phyloP scores from a whole-genome alignment of 257 asterid genomes.

The Capsicum baccatum region DNA sequence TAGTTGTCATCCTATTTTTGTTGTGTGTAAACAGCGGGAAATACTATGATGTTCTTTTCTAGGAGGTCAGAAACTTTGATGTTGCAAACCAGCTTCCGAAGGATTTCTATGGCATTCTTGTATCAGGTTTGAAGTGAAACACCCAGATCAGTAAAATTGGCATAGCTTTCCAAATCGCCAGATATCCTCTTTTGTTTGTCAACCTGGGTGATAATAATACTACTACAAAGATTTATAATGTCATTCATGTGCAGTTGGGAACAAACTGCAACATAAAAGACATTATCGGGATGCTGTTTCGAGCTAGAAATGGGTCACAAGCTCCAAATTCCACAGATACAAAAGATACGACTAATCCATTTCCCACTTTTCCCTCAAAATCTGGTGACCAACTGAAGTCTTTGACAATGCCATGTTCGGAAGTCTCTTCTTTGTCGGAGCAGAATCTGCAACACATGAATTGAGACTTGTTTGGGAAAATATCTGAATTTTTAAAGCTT shows the following conservation, averaged over 20 bases:
- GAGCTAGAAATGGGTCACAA: conserved; percentile 3
- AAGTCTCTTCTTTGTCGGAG: background rate
- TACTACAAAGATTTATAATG: conserved; percentile 36
- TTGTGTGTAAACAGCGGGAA: conserved; percentile 48
- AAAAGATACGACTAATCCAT: background rate
- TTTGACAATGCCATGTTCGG: background rate
- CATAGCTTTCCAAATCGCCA: conserved; percentile 48
- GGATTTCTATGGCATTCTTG: conserved; percentile 40
- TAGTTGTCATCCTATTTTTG: conserved; percentile 50
- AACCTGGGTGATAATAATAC: conserved; percentile 23
- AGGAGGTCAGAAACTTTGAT: conserved; percentile 13
- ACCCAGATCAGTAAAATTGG: conserved; percentile 32
- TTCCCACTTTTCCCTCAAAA: background rate
- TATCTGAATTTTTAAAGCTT: conserved; percentile 17
- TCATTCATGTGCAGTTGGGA: conserved; percentile 44
- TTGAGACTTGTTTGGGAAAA: conserved; percentile 41
- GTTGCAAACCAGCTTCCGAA: conserved; percentile 44
- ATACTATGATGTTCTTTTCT: conserved; percentile 23
- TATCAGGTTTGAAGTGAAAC: conserved; percentile 8
- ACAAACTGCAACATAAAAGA: conserved; percentile 36
- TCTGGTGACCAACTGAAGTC: background rate
- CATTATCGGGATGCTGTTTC: conserved; percentile 45
- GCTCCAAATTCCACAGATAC: background rate
- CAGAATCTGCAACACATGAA: conserved; percentile 26
- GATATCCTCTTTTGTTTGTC: conserved; percentile 60